These are phyloP conservation scores for Thuidium tamariscinum DNA, from an alignment of 225 moss, liverwort and hornwort genomes.

Conservation along the genomic window DNA sequence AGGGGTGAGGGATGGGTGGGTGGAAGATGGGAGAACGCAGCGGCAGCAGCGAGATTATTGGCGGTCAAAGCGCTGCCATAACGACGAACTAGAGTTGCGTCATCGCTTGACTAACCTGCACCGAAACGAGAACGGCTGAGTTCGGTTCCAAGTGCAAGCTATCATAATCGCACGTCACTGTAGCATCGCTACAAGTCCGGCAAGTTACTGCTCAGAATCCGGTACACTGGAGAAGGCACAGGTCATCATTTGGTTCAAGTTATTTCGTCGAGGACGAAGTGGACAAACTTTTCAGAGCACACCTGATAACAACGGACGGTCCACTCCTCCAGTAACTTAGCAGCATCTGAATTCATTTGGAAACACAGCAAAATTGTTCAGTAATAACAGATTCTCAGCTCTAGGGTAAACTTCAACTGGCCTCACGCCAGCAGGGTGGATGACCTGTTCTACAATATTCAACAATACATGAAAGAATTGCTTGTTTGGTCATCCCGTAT, in stretches of 20 bases:
- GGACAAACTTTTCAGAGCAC: background rate
- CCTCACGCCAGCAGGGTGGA: background rate
- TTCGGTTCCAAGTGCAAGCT: background rate
- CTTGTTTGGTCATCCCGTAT: background rate
- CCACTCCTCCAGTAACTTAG: background rate
- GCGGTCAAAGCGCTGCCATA: background rate
- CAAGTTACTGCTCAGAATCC: background rate
- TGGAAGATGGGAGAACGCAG: background rate
- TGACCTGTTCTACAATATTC: background rate
- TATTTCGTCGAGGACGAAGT: background rate
- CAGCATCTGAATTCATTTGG: background rate
- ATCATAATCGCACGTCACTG: background rate
- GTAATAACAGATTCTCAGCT: background rate
- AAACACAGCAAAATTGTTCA: background rate
- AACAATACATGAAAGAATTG: background rate
- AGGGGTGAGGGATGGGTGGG: background rate
- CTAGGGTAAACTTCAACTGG: background rate
- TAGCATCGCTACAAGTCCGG: background rate
- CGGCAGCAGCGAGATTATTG: slow-evolving; percentile 14
- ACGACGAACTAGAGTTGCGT: background rate
- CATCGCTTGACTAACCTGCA: background rate
- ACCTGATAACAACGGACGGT: background rate
- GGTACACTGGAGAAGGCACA: background rate
- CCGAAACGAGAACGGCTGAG: background rate
- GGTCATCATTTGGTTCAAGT: background rate